These are phyloP conservation scores for Exophiala sideris DNA, from an alignment of 2,329 filamentous ascomycete genomes.

Conservation along the genomic window DNA sequence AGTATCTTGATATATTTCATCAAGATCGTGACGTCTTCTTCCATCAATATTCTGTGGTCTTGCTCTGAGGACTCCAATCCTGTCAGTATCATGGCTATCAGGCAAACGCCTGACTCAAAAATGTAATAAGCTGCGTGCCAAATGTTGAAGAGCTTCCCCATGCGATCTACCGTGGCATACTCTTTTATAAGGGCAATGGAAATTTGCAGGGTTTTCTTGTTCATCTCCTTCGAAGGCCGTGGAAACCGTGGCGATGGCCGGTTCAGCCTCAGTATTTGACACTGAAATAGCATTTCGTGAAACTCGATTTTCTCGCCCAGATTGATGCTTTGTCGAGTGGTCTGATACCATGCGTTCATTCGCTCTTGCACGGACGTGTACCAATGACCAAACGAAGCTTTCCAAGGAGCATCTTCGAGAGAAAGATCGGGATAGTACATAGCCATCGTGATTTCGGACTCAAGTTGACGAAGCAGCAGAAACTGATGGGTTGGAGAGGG, in stretches of 20 bases:
- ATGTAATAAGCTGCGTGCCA: constrained; percentile 14
- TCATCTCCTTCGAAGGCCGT: constrained; percentile 4
- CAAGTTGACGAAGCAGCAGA: constrained; percentile 6
- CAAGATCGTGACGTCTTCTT: constrained; percentile 10
- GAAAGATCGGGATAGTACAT: constrained; percentile 6
- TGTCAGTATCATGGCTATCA: constrained; percentile 1
- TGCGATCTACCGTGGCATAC: constrained; percentile 4
- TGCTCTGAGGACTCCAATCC: background rate
- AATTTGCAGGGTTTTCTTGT: constrained; percentile 2
- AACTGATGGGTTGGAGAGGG: constrained; percentile 6
- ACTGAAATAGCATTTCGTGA: constrained; percentile 13
- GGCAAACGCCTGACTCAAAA: constrained; percentile 7
- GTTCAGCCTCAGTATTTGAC: constrained; percentile 12
- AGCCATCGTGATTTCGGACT: constrained; percentile 7
- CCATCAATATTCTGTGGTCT: background rate
- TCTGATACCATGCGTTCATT: constrained; percentile 9
- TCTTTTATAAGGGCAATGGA: constrained; percentile 15
- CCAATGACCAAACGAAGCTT: constrained; percentile 5
- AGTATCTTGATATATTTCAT: constrained; percentile 7
- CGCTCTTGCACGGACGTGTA: constrained; percentile 3
- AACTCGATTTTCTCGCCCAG: constrained; percentile 14
- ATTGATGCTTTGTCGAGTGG: constrained; percentile 8
- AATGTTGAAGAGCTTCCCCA: constrained; percentile 16
- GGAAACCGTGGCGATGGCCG: constrained; percentile 13
- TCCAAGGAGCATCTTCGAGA: background rate